Base-by-base conservation (phyloP, 768 basidiomycete genomes). In the Kwoniella sp. region DNA sequence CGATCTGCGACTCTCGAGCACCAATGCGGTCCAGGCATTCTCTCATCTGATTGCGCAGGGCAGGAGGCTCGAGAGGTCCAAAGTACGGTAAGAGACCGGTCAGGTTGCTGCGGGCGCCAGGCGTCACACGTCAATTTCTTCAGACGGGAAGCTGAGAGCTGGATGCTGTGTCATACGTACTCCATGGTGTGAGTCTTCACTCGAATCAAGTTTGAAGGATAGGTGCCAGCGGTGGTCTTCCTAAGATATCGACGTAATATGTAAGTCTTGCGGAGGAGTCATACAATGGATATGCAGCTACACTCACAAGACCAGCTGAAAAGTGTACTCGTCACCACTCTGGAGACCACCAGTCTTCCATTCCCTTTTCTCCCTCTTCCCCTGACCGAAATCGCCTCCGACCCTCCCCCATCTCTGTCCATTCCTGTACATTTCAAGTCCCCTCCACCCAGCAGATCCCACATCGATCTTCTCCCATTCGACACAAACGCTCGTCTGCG, bases 31-130 rank as follows among this genome's bases (percentile, higher is more conserved):
- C 78, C 58, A 99, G 81, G 8, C 92, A 91, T 61, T 86, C 78
- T 79, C 91, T 92, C 31, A 90, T 88, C 67, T 93, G 88, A 74
- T 91, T 89, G 61, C 95, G 84, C 63, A 94, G 76, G 2, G 86
- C 85, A 0, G 83, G 79, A 70, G 96, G 93, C 65, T 90, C 86
- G 1, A 96, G 87, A 52, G 89, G 93, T 1, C 93, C 96, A 72
- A 98, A 97, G 82, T 93, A 94, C 34, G 97, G 93, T 11, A 87
- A 89, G 54, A 99, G 90, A 25, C 96, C 96, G 29, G 91, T 93
- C 1, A 94, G 97, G 78, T 98, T 92, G 38, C 87, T 86, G 84
- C 8, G 11, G 17, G n/a, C n/a, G n/a, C n/a, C n/a, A 50, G 2
- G n/a, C n/a, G n/a, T n/a, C n/a, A n/a, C n/a, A 2, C 31, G 61